These are phyloP conservation scores for Dunaliella salina DNA, from an alignment of 163 green algal genomes.

Conservation along the genomic window DNA sequence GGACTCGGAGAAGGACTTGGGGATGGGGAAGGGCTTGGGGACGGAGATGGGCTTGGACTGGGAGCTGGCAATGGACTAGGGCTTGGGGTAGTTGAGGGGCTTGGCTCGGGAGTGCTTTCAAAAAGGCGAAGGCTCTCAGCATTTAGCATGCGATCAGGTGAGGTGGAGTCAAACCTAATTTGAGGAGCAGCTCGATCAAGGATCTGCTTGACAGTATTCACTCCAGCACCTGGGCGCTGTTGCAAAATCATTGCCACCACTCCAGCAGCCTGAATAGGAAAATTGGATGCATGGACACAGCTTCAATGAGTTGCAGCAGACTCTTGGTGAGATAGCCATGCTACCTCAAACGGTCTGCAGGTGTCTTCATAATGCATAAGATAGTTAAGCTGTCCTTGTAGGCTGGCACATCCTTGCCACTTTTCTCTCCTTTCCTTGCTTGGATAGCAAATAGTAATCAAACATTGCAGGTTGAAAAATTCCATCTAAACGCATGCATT, in stretches of 20 bases:
- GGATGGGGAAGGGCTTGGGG: neutral
- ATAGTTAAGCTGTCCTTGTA: neutral
- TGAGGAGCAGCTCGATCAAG: constrained; percentile 16
- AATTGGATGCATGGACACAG: constrained; percentile 1
- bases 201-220: constrained; percentile 17
- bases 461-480: too few species aligned
- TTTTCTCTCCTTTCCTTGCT: too few species aligned
- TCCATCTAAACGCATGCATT: too few species aligned
- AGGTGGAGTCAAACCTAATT: constrained; percentile 33
- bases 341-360: too few species aligned
- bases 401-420: too few species aligned
- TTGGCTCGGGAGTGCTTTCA: neutral
- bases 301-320: neutral
- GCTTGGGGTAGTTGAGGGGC: neutral
- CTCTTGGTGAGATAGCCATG: neutral
- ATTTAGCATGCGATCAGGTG: constrained; percentile 36
- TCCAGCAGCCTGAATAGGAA: constrained; percentile 40
- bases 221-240: constrained; percentile 24
- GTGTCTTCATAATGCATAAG: neutral
- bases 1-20: too few species aligned
- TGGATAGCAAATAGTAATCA: too few species aligned
- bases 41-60: neutral
- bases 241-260: constrained; percentile 57
- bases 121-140: constrained; percentile 23
- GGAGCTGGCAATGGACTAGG: neutral